phyloP scores from a whole-genome alignment of 257 asterid species.

The Gentiana macrophylla region DNA sequence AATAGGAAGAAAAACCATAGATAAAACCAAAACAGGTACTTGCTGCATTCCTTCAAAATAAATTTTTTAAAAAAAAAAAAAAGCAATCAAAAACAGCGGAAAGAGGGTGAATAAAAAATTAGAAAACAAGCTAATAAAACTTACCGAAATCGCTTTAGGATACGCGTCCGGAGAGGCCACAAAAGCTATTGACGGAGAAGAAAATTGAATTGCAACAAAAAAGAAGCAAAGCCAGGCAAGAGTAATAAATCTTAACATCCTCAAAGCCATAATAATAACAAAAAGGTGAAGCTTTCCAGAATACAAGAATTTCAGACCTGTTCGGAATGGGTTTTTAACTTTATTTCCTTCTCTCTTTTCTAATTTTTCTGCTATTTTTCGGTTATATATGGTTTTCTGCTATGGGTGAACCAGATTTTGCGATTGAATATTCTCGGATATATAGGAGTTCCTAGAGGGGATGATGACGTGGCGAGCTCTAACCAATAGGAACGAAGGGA shows the following conservation, averaged over 20 bases:
- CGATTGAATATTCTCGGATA: not conserved
- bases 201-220: slow-evolving; percentile 18
- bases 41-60: no score
- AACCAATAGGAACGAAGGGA: slow-evolving; percentile 43
- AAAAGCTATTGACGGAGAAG: slow-evolving; percentile 20
- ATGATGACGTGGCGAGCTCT: slow-evolving; percentile 29
- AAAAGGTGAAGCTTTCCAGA: not conserved
- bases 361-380: not conserved
- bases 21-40: no score
- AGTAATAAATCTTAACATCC: slow-evolving; percentile 9
- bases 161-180: slow-evolving; percentile 24
- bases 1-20: no score
- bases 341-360: not conserved
- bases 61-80: no score
- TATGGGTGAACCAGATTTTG: not conserved
- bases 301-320: not conserved
- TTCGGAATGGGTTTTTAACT: not conserved
- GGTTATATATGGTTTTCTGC: not conserved
- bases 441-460: slow-evolving; percentile 7
- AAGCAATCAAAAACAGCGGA: no score
- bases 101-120: no score
- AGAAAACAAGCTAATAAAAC: not conserved
- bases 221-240: slow-evolving; percentile 19
- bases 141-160: slow-evolving; percentile 56
- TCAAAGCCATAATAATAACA: slow-evolving; percentile 19